phyloP scores from a whole-genome alignment of 2,329 filamentous ascomycete genomes.

The Waltergamsia citrina region DNA sequence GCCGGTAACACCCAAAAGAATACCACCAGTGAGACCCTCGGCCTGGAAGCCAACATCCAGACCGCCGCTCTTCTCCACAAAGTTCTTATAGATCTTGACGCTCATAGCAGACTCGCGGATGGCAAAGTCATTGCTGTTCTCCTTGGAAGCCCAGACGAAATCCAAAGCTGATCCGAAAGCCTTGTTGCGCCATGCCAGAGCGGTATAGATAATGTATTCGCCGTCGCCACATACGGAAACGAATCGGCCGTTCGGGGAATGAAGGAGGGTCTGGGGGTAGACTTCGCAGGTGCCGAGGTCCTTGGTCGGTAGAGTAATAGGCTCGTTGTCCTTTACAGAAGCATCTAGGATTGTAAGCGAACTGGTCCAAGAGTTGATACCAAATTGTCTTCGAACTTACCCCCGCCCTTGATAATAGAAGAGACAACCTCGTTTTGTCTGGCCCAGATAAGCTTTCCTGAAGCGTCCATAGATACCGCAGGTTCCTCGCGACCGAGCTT shows the following conservation, averaged over 20 bases:
- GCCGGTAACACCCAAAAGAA: slow-evolving; percentile 87
- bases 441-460: slow-evolving; percentile 94
- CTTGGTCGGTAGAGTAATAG: slow-evolving; percentile 80
- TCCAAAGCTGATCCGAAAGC: slow-evolving; percentile 92
- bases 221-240: slow-evolving; percentile 80
- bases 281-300: slow-evolving; percentile 94
- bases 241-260: slow-evolving; percentile 92
- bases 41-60: slow-evolving; percentile 93
- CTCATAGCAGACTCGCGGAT: slow-evolving; percentile 91
- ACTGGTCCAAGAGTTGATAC: background rate
- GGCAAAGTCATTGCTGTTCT: slow-evolving; percentile 96
- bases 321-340: slow-evolving; percentile 76
- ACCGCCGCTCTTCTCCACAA: slow-evolving; percentile 81
- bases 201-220: slow-evolving; percentile 98
- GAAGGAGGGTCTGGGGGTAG: slow-evolving; percentile 86
- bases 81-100: slow-evolving; percentile 97
- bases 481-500: slow-evolving; percentile 97
- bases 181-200: slow-evolving; percentile 93
- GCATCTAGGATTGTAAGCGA: slow-evolving; percentile 42
- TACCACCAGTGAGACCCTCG: slow-evolving; percentile 80
- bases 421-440: slow-evolving; percentile 92
- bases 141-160: slow-evolving; percentile 94
- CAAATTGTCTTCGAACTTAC: slow-evolving; percentile 28
- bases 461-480: slow-evolving; percentile 92
- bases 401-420: slow-evolving; percentile 84